Conservation (phyloP, 1,284 basidiomycete genomes). For the Ustanciosporium gigantosporum region DNA sequence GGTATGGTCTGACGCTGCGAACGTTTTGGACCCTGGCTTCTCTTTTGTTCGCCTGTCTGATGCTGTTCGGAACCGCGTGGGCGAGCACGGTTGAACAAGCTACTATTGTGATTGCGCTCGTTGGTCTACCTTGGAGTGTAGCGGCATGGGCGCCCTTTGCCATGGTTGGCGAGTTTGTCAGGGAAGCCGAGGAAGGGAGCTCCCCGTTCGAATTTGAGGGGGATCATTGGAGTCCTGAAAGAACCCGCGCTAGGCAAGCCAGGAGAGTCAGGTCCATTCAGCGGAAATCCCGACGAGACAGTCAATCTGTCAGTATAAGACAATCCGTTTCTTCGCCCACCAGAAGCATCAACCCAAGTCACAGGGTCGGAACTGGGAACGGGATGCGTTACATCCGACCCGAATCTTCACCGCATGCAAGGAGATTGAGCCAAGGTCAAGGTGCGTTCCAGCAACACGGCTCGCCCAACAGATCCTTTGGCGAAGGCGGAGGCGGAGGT, state of each 20-base stretch:
- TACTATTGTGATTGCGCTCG: conserved; percentile 46
- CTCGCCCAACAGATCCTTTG: not conserved
- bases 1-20: conserved; percentile 35
- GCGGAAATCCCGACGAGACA: conserved; percentile 5
- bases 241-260: conserved; percentile 6
- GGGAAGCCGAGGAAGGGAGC: conserved; percentile 47
- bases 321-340: not conserved
- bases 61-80: conserved; percentile 40
- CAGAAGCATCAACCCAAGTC: not conserved
- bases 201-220: conserved; percentile 37
- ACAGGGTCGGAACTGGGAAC: not conserved
- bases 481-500: not conserved
- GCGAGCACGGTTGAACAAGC: conserved; percentile 28
- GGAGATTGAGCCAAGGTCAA: not conserved
- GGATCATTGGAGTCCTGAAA: conserved; percentile 34
- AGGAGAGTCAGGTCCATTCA: not conserved
- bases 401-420: not conserved
- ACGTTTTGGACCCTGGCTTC: conserved; percentile 51
- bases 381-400: conserved; percentile 18
- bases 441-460: too few relatives aligned
- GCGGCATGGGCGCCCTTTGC: conserved; percentile 59
- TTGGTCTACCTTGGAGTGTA: conserved; percentile 58
- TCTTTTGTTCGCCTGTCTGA: conserved; percentile 29
- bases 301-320: too few relatives aligned
- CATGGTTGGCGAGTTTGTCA: conserved; percentile 54